Evolutionary conservation across 345 rosid species (phyloP).

Genomic region (Alliaria petiolata): DNA sequence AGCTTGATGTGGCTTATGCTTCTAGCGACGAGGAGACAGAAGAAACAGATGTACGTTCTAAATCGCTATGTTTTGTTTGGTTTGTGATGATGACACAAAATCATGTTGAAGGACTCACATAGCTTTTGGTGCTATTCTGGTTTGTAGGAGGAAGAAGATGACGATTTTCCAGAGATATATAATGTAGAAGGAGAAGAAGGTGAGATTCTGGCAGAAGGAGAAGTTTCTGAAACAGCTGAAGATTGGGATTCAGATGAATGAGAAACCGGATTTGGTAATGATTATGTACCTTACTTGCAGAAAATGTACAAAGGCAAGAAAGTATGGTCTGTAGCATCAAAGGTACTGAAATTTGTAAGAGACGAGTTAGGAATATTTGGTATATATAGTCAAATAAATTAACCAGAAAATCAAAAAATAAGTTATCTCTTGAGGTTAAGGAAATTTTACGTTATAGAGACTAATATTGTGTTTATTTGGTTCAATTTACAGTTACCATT

Average conservation of each 20-base stretch:
- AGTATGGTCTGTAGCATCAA: too few species aligned
- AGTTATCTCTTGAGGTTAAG: too few species aligned
- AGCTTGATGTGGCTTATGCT: slow-evolving; percentile 62
- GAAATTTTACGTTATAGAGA: too few species aligned
- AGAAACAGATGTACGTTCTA: slow-evolving; percentile 15
- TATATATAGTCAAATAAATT: too few species aligned
- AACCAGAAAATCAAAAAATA: too few species aligned
- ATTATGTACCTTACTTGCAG: too few species aligned
- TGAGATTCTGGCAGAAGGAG: neutral
- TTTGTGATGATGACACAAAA: neutral
- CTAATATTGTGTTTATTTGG: neutral
- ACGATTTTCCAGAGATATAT: slow-evolving; percentile 35
- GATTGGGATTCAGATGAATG: slow-evolving; percentile 12
- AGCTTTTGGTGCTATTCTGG: slow-evolving; percentile 2
- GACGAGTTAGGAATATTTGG: too few species aligned
- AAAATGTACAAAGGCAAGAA: too few species aligned
- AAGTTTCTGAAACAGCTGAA: neutral
- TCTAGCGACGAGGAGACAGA: slow-evolving; percentile 61
- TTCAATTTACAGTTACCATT: neutral
- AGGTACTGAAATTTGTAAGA: too few species aligned
- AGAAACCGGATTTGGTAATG: neutral
- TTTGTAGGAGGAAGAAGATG: slow-evolving; percentile 51
- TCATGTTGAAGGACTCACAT: slow-evolving; percentile 1
- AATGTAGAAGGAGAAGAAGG: slow-evolving; percentile 36
- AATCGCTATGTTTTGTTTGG: neutral